Conservation (phyloP, 768 basidiomycete genomes). For the Rhodotorula taiwanensis region DNA sequence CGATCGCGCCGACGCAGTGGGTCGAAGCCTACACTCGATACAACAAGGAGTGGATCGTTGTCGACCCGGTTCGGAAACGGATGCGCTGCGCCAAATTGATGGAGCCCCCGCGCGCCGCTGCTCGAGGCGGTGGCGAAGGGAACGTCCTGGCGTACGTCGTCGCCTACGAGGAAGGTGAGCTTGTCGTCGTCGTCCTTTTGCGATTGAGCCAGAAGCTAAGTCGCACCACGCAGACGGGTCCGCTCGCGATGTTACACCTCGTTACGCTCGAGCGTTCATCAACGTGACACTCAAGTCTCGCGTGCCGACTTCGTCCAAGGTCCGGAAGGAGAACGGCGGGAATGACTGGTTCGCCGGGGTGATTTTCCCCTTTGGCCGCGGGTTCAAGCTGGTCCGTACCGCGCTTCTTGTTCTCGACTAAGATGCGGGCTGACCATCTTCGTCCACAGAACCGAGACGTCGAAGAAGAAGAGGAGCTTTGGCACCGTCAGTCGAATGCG, state of each 20-base stretch:
- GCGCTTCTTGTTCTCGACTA: not conserved
- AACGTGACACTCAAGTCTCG: slow-evolving; percentile 54
- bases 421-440: too few species aligned
- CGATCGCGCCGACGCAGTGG: slow-evolving; percentile 78
- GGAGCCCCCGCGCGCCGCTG: slow-evolving; percentile 34
- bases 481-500: slow-evolving; percentile 67
- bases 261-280: slow-evolving; percentile 75
- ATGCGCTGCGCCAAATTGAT: slow-evolving; percentile 69
- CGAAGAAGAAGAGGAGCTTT: slow-evolving; percentile 81
- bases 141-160: slow-evolving; percentile 90
- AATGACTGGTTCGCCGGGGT: slow-evolving; percentile 75
- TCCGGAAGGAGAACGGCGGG: slow-evolving; percentile 48
- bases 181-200: not conserved
- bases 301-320: slow-evolving; percentile 48
- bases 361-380: slow-evolving; percentile 58
- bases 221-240: slow-evolving; percentile 58
- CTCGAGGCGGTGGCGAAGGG: slow-evolving; percentile 38
- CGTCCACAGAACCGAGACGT: slow-evolving; percentile 89
- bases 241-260: slow-evolving; percentile 79
- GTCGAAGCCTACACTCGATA: slow-evolving; percentile 91
- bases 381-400: slow-evolving; percentile 72
- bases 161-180: slow-evolving; percentile 70
- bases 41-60: slow-evolving; percentile 82
- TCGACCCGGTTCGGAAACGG: slow-evolving; percentile 84
- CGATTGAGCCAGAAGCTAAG: not conserved